Conservation (phyloP, 106 monocot species). For the Agapanthus africanus region DNA sequence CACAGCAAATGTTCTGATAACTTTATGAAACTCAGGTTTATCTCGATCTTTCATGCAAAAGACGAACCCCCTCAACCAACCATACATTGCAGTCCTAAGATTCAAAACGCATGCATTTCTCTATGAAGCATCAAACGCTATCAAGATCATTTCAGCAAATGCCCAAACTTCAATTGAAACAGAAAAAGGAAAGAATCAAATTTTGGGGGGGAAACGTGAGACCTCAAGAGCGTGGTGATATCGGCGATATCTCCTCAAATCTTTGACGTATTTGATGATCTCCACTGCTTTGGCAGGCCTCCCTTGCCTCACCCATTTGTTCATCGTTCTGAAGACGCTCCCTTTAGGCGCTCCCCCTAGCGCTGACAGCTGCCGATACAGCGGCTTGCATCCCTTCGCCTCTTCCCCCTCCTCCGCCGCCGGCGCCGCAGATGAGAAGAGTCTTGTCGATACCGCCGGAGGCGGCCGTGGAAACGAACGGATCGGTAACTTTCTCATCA, state of each 20-base stretch:
- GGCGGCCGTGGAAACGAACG: slow-evolving; percentile 1
- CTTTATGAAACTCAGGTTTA: no score
- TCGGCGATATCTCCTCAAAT: slow-evolving; percentile 50
- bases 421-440: slow-evolving; percentile 14
- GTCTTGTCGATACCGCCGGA: slow-evolving; percentile 7
- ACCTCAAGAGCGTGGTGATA: slow-evolving; percentile 58
- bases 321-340: slow-evolving; percentile 46
- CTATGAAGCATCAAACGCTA: no score
- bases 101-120: no score
- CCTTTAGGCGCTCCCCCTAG: slow-evolving; percentile 44
- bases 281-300: slow-evolving; percentile 16
- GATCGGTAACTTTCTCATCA: background rate
- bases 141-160: no score
- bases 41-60: no score
- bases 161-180: no score
- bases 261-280: slow-evolving; percentile 39
- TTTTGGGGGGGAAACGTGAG: no score
- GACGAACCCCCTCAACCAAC: no score
- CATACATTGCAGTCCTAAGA: no score
- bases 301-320: slow-evolving; percentile 62
- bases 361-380: slow-evolving; percentile 47
- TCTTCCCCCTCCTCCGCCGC: background rate
- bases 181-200: no score
- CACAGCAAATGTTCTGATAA: no score
- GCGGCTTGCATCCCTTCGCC: background rate